Evolutionary conservation across 495 filamentous ascomycete genomes (phyloP).

Genomic region (Geoglossum glabrum): DNA sequence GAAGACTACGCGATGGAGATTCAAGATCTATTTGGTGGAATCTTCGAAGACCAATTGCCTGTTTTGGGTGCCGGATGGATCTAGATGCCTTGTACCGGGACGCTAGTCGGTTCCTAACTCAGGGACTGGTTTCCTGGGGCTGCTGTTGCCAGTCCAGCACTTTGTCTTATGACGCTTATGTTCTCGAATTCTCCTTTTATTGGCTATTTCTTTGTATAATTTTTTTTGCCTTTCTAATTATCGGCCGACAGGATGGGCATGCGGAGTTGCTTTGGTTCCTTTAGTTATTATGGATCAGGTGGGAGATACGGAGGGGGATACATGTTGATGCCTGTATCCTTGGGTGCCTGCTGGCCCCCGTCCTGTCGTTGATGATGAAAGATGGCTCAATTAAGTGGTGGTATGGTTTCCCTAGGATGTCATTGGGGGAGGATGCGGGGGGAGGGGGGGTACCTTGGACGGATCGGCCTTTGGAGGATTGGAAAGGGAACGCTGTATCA

Average conservation of each 20-base stretch:
- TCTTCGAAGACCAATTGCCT: conserved; percentile 20
- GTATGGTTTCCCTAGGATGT: background rate
- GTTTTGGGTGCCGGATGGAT: conserved; percentile 16
- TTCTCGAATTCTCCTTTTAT: background rate
- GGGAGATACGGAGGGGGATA: background rate
- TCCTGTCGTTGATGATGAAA: background rate
- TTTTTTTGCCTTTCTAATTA: background rate
- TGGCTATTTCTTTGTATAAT: background rate
- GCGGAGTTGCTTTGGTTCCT: background rate
- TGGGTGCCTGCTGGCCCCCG: background rate
- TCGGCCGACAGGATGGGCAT: background rate
- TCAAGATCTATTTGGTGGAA: conserved; percentile 35
- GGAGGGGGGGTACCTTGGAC: background rate
- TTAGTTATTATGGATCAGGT: background rate
- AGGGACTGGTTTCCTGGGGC: background rate
- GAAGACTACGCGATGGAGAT: conserved; percentile 77
- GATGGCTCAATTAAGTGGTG: background rate
- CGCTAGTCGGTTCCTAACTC: background rate
- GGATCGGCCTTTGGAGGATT: background rate
- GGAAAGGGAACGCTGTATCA: background rate
- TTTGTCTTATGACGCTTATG: background rate
- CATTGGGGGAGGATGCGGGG: no score
- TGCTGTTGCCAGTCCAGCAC: background rate
- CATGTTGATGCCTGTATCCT: background rate
- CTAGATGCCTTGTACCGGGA: conserved; percentile 5